These are phyloP conservation scores for Linnemannia zychae DNA, from an alignment of 192 early-diverging fungal species.

Conservation along the genomic window DNA sequence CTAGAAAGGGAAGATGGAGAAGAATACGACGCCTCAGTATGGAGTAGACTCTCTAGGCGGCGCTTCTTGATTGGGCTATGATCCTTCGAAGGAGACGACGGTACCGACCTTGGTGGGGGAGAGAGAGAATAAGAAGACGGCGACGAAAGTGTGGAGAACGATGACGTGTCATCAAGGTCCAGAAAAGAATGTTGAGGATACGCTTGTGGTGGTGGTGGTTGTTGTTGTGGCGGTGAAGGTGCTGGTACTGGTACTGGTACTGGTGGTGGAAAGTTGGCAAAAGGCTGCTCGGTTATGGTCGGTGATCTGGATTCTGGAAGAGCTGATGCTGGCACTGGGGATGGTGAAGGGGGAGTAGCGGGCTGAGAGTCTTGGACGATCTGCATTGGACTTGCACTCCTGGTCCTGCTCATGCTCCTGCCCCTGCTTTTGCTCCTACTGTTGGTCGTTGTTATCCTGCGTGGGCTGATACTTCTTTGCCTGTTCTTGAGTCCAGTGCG, in stretches of 20 bases:
- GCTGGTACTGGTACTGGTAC: slow-evolving; percentile 1
- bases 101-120: slow-evolving; percentile 25
- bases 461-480: slow-evolving; percentile 11
- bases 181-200: slow-evolving; percentile 8
- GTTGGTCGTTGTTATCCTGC: background rate
- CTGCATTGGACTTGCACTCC: background rate
- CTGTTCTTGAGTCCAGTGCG: background rate
- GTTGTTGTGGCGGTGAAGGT: background rate
- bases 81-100: slow-evolving; percentile 8
- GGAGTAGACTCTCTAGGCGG: slow-evolving; percentile 23
- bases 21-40: slow-evolving; percentile 14
- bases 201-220: slow-evolving; percentile 5
- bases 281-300: no score
- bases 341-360: background rate
- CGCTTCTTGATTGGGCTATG: slow-evolving; percentile 23
- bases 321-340: background rate
- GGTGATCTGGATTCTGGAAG: no score
- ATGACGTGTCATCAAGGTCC: slow-evolving; percentile 42
- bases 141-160: slow-evolving; percentile 48
- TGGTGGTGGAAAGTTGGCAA: no score
- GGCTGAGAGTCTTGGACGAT: background rate
- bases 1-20: slow-evolving; percentile 34
- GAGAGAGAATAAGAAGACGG: slow-evolving; percentile 41
- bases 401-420: slow-evolving; percentile 12
- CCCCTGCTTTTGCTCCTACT: slow-evolving; percentile 2